phyloP scores from a whole-genome alignment of 768 basidiomycete genomes.

The Favolaschia claudopus region DNA sequence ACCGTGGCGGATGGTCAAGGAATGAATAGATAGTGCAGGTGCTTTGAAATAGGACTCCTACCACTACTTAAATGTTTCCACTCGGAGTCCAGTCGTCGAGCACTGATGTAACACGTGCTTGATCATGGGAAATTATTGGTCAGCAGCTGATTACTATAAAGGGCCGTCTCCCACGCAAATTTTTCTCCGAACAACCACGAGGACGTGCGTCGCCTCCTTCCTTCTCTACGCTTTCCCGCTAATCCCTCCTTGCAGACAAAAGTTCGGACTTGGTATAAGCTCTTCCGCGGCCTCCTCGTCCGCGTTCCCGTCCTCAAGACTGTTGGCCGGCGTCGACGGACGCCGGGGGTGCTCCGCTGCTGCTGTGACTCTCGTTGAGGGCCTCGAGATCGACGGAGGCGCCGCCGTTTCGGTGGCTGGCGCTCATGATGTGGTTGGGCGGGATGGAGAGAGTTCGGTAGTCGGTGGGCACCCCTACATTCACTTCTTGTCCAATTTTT shows the following conservation, averaged over 20 bases:
- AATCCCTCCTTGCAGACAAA: slow-evolving; percentile 48
- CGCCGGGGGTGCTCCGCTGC: slow-evolving; percentile 43
- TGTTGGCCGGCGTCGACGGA: slow-evolving; percentile 31
- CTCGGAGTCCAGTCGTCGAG: too few species aligned
- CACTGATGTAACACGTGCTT: too few species aligned
- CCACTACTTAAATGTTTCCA: too few species aligned
- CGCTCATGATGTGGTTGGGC: slow-evolving; percentile 63
- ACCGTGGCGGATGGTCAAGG: too few species aligned
- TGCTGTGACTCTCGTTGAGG: slow-evolving; percentile 37
- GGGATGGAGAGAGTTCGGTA: slow-evolving; percentile 29
- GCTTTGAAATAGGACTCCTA: too few species aligned
- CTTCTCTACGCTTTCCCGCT: neutral
- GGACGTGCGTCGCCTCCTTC: slow-evolving; percentile 53
- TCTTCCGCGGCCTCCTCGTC: slow-evolving; percentile 86
- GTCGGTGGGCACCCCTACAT: slow-evolving; percentile 40
- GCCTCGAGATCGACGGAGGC: slow-evolving; percentile 61
- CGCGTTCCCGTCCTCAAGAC: slow-evolving; percentile 94
- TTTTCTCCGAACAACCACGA: slow-evolving; percentile 74
- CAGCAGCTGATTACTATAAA: too few species aligned
- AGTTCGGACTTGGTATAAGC: slow-evolving; percentile 89
- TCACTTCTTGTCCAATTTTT: too few species aligned
- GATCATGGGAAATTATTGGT: too few species aligned
- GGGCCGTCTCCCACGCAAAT: too few species aligned
- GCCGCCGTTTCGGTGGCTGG: slow-evolving; percentile 64
- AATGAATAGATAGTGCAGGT: too few species aligned